phyloP scores from a whole-genome alignment of 768 basidiomycete genomes.

The Suillus luteus region DNA sequence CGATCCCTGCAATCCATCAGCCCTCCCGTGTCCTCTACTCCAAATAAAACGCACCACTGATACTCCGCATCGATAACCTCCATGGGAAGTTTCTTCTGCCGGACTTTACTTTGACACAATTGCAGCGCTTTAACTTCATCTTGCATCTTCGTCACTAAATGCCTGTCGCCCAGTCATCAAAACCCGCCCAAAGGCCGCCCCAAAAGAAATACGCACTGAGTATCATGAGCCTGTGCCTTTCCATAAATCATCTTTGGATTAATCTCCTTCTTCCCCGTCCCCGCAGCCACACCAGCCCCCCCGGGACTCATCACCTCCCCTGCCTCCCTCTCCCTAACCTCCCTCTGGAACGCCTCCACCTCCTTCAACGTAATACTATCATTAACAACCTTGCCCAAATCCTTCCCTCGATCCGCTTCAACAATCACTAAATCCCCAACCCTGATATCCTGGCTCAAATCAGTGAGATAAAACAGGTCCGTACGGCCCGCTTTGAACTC shows the following conservation, averaged over 20 bases:
- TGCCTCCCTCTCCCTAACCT: slow-evolving; percentile 63
- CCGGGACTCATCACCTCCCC: slow-evolving; percentile 48
- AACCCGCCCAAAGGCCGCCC: background rate
- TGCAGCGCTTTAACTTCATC: slow-evolving; percentile 93
- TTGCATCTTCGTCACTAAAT: slow-evolving; percentile 78
- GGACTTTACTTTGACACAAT: slow-evolving; percentile 88
- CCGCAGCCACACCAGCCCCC: slow-evolving; percentile 36
- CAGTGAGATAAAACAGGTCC: slow-evolving; percentile 90
- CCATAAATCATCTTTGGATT: slow-evolving; percentile 96
- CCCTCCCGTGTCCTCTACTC: background rate
- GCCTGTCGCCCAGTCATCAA: slow-evolving; percentile 40
- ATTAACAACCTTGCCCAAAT: slow-evolving; percentile 89
- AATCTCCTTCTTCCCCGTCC: slow-evolving; percentile 77
- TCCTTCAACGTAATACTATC: slow-evolving; percentile 88
- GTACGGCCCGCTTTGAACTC: slow-evolving; percentile 98
- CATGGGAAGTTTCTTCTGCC: slow-evolving; percentile 95
- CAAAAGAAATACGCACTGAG: slow-evolving; percentile 55
- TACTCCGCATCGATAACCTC: slow-evolving; percentile 98
- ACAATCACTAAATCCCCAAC: slow-evolving; percentile 95
- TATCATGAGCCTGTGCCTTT: slow-evolving; percentile 81
- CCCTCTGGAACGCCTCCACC: slow-evolving; percentile 87
- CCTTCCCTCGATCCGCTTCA: slow-evolving; percentile 93
- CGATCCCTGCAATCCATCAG: slow-evolving; percentile 69
- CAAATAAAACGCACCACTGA: slow-evolving; percentile 71
- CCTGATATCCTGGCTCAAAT: slow-evolving; percentile 62